Base-by-base conservation (phyloP, 345 rosid species). In the Carallia brachiata region DNA sequence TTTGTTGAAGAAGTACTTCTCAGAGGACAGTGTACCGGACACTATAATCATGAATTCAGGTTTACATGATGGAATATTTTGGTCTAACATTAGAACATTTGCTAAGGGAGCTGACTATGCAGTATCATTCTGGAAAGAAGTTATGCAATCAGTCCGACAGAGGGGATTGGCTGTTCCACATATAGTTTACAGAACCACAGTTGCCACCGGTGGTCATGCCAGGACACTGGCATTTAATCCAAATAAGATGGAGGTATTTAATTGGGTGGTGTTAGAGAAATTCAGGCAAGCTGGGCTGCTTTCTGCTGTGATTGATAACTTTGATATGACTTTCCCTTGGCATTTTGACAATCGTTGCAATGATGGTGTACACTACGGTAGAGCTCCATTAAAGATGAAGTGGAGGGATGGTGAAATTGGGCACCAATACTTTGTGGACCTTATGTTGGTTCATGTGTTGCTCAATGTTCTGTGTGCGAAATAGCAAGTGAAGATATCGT, bases 401-500 rank as follows among this genome's bases (percentile, higher is more conserved):
- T 95, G 98, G 98, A 88, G 85, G 73, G 99, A 95, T 31, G 99
- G 99, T 32, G 83, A 85, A 77, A 89, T 92, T 1, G 99, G 99
- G 55, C 99, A 95, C 82, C 97, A 95, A 75, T 95, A 95, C 72
- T 95, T 92, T 39, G 99, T 92, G n/a, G 99, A 95, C 80, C 79
- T 95, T 62, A 92, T 95, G 99, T 80, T 95, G 59, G 87, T 78
- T 65, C 97, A 95, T 68, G 89, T 95, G n/a, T 78, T 91, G 78
- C 85, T 95, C 53, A 92, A 92, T 61, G 90, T 75, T 32, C 28
- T 92, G 48, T 95, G 99, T 75, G 76, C 77, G 50, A 75, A 73
- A 54, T 86, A 69, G 69, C 34, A 69, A 69, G 57, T 28, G 28
- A 57, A 13, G 77, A 27, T 9, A 63, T 27, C 16, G 64, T n/a